Evolutionary conservation across 75 land plant species (phyloP).

Genomic region (Adiantum capillusveneris): DNA sequence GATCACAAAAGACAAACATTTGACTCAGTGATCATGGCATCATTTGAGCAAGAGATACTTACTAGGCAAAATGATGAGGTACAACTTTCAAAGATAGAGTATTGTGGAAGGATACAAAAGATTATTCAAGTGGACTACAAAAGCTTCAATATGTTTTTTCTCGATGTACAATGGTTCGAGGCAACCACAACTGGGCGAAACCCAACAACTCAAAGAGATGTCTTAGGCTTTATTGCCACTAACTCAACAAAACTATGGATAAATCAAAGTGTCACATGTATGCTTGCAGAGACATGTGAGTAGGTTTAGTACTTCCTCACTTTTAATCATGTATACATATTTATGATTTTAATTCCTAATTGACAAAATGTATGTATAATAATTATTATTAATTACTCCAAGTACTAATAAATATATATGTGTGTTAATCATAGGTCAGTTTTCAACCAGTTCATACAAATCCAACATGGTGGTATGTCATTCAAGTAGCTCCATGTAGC

Average conservation of each 20-base stretch:
- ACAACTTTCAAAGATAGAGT: background rate
- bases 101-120: background rate
- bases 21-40: background rate
- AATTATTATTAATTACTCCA: too few relatives aligned
- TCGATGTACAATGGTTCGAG: conserved; percentile 1
- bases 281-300: background rate
- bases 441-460: too few relatives aligned
- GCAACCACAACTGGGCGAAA: background rate
- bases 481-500: too few relatives aligned
- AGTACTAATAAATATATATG: too few relatives aligned
- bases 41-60: background rate
- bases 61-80: background rate
- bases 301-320: too few relatives aligned
- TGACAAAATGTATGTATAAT: too few relatives aligned
- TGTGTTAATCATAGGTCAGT: too few relatives aligned
- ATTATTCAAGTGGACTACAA: background rate
- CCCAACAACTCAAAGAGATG: background rate
- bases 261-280: background rate
- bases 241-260: background rate
- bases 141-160: background rate
- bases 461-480: too few relatives aligned
- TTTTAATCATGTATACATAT: too few relatives aligned
- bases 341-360: too few relatives aligned
- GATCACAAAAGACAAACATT: background rate
- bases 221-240: background rate